phyloP scores from a whole-genome alignment of 169 alveolate species.

The Eimeria praecox region DNA sequence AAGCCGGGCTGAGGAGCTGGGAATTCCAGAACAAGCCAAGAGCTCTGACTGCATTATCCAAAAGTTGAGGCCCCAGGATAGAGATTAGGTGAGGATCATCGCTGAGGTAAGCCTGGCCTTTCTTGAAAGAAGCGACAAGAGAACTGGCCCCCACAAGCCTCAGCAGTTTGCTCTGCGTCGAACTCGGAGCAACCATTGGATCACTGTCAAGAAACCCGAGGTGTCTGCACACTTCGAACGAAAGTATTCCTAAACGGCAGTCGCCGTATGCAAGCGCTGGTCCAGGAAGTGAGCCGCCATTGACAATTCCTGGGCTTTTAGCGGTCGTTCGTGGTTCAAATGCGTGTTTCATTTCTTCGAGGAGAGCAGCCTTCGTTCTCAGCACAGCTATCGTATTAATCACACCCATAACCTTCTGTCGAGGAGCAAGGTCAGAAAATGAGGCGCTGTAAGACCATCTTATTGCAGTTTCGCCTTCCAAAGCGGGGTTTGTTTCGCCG shows the following conservation, averaged over 20 bases:
- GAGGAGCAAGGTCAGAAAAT: conserved; percentile 49
- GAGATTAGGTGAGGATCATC: conserved; percentile 61
- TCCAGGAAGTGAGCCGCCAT: conserved; percentile 53
- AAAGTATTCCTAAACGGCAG: conserved; percentile 65
- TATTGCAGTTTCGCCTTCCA: neutral
- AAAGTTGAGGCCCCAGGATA: conserved; percentile 51
- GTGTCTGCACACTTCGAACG: conserved; percentile 67
- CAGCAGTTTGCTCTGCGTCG: conserved; percentile 71
- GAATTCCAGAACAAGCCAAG: conserved; percentile 38
- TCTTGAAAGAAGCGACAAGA: conserved; percentile 40
- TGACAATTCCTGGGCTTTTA: neutral
- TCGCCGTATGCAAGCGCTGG: conserved; percentile 75
- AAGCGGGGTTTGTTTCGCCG: neutral
- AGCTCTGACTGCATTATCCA: conserved; percentile 19
- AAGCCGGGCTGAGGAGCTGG: conserved; percentile 59
- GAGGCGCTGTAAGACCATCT: conserved; percentile 5
- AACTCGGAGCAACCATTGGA: conserved; percentile 75
- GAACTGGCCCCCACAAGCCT: conserved; percentile 52
- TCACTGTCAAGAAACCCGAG: conserved; percentile 62
- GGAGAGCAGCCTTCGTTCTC: conserved; percentile 61
- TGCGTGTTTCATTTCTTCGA: conserved; percentile 63
- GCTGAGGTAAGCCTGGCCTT: conserved; percentile 13
- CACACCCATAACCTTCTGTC: conserved; percentile 70
- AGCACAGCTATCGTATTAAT: conserved; percentile 56
- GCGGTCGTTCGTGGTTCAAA: conserved; percentile 54